phyloP scores from a whole-genome alignment of 2,329 filamentous ascomycete species.

The Didymella pomorum region DNA sequence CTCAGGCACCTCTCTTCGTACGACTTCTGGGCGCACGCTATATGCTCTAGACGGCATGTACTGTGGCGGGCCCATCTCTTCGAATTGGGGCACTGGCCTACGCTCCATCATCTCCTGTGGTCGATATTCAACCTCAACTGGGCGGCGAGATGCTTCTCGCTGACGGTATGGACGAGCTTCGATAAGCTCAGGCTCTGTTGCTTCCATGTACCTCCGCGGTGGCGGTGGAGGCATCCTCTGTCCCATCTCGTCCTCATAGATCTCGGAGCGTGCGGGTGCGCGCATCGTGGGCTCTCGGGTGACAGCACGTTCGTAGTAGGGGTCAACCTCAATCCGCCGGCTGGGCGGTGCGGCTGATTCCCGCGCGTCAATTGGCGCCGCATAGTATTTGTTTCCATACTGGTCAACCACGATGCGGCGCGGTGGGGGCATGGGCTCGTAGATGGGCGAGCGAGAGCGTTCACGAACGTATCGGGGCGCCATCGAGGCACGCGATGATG shows the following conservation, averaged over 20 bases:
- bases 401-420: slow-evolving; percentile 81
- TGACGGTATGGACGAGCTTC: slow-evolving; percentile 65
- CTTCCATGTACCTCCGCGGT: slow-evolving; percentile 62
- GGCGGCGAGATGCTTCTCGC: slow-evolving; percentile 66
- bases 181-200: slow-evolving; percentile 65
- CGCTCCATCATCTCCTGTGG: slow-evolving; percentile 37
- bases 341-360: slow-evolving; percentile 64
- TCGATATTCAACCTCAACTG: slow-evolving; percentile 48
- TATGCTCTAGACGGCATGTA: slow-evolving; percentile 46
- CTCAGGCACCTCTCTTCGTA: slow-evolving; percentile 45
- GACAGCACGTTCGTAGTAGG: slow-evolving; percentile 71
- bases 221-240: slow-evolving; percentile 58
- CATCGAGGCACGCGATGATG: slow-evolving; percentile 48
- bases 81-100: slow-evolving; percentile 43
- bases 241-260: slow-evolving; percentile 51
- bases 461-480: slow-evolving; percentile 52
- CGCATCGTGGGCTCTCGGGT: slow-evolving; percentile 62
- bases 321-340: slow-evolving; percentile 60
- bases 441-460: slow-evolving; percentile 52
- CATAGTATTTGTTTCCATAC: slow-evolving; percentile 81
- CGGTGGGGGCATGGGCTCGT: slow-evolving; percentile 57
- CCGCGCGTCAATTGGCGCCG: slow-evolving; percentile 58
- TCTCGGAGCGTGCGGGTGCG: slow-evolving; percentile 60
- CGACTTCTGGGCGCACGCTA: slow-evolving; percentile 51
- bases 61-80: slow-evolving; percentile 50